phyloP scores from a whole-genome alignment of 176 grass and related monocot species.

The bread wheat (Triticum aestivum) region IWGSC_CS_RefSeq_v2.1 NC_057801.1:479051540-479052039 shows the following conservation, averaged over 20 bases:
- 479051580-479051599: conserved; percentile 17
- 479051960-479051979: too few species aligned
- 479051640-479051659: background rate
- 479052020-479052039: too few species aligned
- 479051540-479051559: conserved; percentile 41
- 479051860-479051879: too few species aligned
- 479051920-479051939: too few species aligned
- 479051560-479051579: conserved; percentile 12
- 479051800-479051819: background rate
- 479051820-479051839: background rate
- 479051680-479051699: background rate
- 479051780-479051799: background rate
- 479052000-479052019: too few species aligned
- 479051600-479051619: background rate
- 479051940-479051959: too few species aligned
- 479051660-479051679: conserved; percentile 6
- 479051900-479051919: too few species aligned
- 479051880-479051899: too few species aligned
- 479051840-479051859: too few species aligned
- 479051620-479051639: conserved; percentile 25
- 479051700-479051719: conserved; percentile 36
- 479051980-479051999: too few species aligned
- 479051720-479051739: background rate
- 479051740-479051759: background rate
- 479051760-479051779: background rate